Percentiles rank a stretch among this genome's conserved stretches.
Conservation (phyloP, 495 filamentous ascomycete genomes). For the Zalerion maritima region DNA sequence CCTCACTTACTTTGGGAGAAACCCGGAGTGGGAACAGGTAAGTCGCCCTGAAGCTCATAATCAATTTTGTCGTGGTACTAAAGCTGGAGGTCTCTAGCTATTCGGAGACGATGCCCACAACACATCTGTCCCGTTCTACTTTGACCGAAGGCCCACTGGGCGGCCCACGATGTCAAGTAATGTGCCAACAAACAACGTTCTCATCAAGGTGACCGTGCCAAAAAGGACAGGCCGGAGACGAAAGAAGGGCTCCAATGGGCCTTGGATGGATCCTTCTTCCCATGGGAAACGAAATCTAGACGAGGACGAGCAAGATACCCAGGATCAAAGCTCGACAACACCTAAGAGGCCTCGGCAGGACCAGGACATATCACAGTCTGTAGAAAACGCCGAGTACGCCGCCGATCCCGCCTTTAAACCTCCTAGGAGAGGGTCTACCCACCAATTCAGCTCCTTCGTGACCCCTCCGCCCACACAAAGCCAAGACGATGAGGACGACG, state of each 20-base stretch:
- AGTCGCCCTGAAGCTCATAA: too few relatives aligned
- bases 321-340: slow-evolving; percentile 2
- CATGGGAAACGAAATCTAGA: too few relatives aligned
- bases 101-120: slow-evolving; percentile 14
- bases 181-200: slow-evolving; percentile 57
- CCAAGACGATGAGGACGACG: too few relatives aligned
- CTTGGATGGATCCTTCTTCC: too few relatives aligned
- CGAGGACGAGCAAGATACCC: slow-evolving; percentile 12
- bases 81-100: slow-evolving; percentile 2
- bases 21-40: too few relatives aligned
- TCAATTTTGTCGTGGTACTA: too few relatives aligned
- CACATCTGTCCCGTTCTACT: slow-evolving; percentile 42
- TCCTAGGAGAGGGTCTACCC: too few relatives aligned
- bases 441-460: too few relatives aligned
- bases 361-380: too few relatives aligned
- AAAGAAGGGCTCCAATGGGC: slow-evolving; percentile 54
- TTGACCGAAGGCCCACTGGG: slow-evolving; percentile 64
- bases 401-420: too few relatives aligned
- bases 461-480: too few relatives aligned
- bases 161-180: slow-evolving; percentile 59
- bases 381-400: slow-evolving; percentile 11
- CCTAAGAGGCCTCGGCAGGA: slow-evolving; percentile 4
- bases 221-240: slow-evolving; percentile 74
- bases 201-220: slow-evolving; percentile 77
- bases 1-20: too few relatives aligned